These are phyloP conservation scores for Fusarium haematococcum DNA, from an alignment of 2,329 filamentous ascomycete species.

Conservation along the genomic window DNA sequence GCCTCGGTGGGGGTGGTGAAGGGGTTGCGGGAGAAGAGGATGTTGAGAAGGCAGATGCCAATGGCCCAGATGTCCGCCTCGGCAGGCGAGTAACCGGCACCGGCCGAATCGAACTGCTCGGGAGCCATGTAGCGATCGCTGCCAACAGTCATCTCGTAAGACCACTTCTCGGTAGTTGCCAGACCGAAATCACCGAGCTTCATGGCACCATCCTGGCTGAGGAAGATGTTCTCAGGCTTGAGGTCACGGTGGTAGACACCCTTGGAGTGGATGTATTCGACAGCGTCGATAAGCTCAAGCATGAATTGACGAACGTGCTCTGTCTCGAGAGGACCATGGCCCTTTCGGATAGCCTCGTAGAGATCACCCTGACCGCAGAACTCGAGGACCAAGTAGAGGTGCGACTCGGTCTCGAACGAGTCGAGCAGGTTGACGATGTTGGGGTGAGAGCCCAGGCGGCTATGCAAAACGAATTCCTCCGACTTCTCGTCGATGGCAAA, in stretches of 20 bases:
- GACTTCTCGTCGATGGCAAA: slow-evolving; percentile 85
- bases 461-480: slow-evolving; percentile 84
- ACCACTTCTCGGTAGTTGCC: slow-evolving; percentile 90
- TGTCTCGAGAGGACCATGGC: slow-evolving; percentile 89
- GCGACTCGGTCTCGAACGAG: slow-evolving; percentile 91
- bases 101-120: slow-evolving; percentile 93
- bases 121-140: slow-evolving; percentile 99
- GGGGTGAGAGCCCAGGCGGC: slow-evolving; percentile 80
- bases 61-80: slow-evolving; percentile 98
- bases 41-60: slow-evolving; percentile 95
- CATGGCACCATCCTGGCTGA: slow-evolving; percentile 86
- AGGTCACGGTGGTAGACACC: slow-evolving; percentile 97
- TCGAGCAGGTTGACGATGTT: slow-evolving; percentile 95
- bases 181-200: slow-evolving; percentile 98
- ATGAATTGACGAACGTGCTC: slow-evolving; percentile 98
- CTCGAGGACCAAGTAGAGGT: slow-evolving; percentile 93
- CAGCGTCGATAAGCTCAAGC: slow-evolving; percentile 90
- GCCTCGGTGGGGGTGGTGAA: slow-evolving; percentile 90
- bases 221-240: slow-evolving; percentile 99
- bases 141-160: slow-evolving; percentile 91
- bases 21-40: slow-evolving; percentile 95
- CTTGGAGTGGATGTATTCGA: slow-evolving; percentile 90
- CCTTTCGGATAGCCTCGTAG: slow-evolving; percentile 94
- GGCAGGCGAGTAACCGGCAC: slow-evolving; percentile 89
- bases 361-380: slow-evolving; percentile 96